Base-by-base conservation (phyloP, 2,329 filamentous ascomycete genomes). In the Pleoardoris graminearum region DNA sequence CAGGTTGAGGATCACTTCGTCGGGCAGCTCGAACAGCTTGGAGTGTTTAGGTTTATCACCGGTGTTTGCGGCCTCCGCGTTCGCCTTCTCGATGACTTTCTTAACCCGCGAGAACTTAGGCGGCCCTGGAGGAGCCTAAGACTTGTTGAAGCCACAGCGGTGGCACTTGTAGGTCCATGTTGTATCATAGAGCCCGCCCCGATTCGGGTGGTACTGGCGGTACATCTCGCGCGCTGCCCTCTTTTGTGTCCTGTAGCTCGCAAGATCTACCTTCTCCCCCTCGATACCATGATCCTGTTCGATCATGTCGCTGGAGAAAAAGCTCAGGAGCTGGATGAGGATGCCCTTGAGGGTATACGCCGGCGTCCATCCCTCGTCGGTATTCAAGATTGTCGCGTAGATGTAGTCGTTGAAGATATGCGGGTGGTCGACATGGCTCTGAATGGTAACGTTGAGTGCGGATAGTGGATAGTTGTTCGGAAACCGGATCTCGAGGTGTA, bases 281-380 rank as follows among this genome's bases (percentile, higher is more conserved):
- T 66, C 67, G 38, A 71, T 19, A 17, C 48, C 38, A 29, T 36
- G 22, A 0, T 59, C 55, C 50, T 81, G 79, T 51, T 81, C 77
- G 3, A 82, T 46, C 1, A 50, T 69, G 1, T 79, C 75, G 56
- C 79, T 81, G 22, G 70, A 69, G 59, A 82, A 82, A 65, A 82
- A 80, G 57, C 78, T 80, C 2, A 82, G 65, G n/a, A 81, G 54
- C 62, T 81, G 79, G 21, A 82, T 81, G 14, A 77, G 73, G 19
- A 82, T 75, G 3, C 71, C 74, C 50, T 79, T 80, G 21, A 82
- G 67, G 0, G 78, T 81, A 52, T 82, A 81, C 0, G 79, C 79
- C 1, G 78, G 75, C 0, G 79, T 81, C 58, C 78, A 80, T 1
- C 70, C 77, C 16, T 77, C 72, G 1, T 27, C 48, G 0, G 61